Evolutionary conservation across 1,284 basidiomycete genomes (phyloP).

Genomic region (Ustilago shanxiensis): DNA sequence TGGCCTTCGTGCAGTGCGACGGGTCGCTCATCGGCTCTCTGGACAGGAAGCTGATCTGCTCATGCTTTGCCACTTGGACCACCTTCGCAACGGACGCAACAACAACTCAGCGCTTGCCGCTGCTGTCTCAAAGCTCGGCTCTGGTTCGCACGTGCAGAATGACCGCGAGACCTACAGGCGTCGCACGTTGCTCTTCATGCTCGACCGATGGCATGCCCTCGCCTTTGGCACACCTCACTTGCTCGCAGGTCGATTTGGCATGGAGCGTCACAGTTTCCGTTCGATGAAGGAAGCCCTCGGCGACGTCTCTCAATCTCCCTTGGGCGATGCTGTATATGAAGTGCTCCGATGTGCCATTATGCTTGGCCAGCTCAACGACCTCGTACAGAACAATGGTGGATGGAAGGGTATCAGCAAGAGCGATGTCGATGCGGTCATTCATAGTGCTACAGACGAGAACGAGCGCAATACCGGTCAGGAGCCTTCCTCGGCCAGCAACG

Average conservation of each 20-base stretch:
- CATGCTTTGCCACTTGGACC: constrained; percentile 56
- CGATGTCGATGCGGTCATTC: constrained; percentile 51
- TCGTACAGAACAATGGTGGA: constrained; percentile 43
- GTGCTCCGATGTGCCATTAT: constrained; percentile 49
- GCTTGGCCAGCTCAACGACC: constrained; percentile 49
- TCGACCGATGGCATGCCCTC: constrained; percentile 57
- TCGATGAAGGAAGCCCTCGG: constrained; percentile 46
- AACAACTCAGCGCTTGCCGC: constrained; percentile 55
- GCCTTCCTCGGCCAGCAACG: constrained; percentile 9
- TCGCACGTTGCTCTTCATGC: constrained; percentile 45
- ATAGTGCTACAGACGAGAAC: constrained; percentile 35
- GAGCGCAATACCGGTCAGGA: constrained; percentile 17
- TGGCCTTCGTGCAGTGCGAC: constrained; percentile 28
- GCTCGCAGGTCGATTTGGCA: constrained; percentile 41
- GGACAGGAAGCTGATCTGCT: constrained; percentile 52
- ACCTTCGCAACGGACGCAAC: constrained; percentile 46
- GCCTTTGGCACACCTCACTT: constrained; percentile 49
- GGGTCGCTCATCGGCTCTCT: constrained; percentile 29
- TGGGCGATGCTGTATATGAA: constrained; percentile 40
- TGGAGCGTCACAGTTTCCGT: constrained; percentile 42
- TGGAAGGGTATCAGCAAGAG: constrained; percentile 48
- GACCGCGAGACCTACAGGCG: constrained; percentile 41
- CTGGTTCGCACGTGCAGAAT: constrained; percentile 22
- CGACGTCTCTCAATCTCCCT: constrained; percentile 29
- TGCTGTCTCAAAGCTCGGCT: constrained; percentile 54